These are phyloP conservation scores for Sclerotinia nivalis DNA, from an alignment of 2,329 filamentous ascomycete species.

Conservation along the genomic window DNA sequence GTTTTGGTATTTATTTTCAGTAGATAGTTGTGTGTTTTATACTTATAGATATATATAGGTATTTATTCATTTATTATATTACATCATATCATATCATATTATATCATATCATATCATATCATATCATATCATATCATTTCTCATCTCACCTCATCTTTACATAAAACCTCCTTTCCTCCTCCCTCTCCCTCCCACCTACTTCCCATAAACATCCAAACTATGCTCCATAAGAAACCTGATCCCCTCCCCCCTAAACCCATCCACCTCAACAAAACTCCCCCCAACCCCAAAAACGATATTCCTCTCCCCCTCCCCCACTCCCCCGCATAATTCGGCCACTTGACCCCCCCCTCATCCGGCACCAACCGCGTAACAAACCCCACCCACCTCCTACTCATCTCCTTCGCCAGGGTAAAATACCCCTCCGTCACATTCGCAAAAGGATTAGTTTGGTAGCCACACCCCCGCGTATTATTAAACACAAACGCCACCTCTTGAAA, in stretches of 20 bases:
- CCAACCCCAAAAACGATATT: slow-evolving; percentile 15
- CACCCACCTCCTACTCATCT: slow-evolving; percentile 29
- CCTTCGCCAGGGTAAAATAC: slow-evolving; percentile 19
- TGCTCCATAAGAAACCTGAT: slow-evolving; percentile 12
- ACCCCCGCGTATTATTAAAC: slow-evolving; percentile 52
- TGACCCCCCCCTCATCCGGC: slow-evolving; percentile 13
- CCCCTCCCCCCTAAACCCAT: slow-evolving; percentile 1
- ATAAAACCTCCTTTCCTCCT: no score
- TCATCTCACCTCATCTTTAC: no score
- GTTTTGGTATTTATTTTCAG: no score
- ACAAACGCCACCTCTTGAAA: slow-evolving; percentile 56
- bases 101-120: no score
- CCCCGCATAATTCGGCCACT: slow-evolving; percentile 8
- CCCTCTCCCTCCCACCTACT: background rate
- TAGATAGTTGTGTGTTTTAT: no score
- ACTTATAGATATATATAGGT: no score
- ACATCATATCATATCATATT: no score
- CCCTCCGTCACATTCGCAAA: background rate
- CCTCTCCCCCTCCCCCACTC: background rate
- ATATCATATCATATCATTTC: no score
- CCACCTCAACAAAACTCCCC: background rate
- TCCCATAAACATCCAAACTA: slow-evolving; percentile 11
- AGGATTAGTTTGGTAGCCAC: slow-evolving; percentile 46
- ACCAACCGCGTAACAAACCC: slow-evolving; percentile 23
- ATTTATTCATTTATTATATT: no score